Evolutionary conservation across 768 basidiomycete species (phyloP), one percentile per base, ranked within the genome.

Genomic region (Naganishia friedmannii): DNA sequence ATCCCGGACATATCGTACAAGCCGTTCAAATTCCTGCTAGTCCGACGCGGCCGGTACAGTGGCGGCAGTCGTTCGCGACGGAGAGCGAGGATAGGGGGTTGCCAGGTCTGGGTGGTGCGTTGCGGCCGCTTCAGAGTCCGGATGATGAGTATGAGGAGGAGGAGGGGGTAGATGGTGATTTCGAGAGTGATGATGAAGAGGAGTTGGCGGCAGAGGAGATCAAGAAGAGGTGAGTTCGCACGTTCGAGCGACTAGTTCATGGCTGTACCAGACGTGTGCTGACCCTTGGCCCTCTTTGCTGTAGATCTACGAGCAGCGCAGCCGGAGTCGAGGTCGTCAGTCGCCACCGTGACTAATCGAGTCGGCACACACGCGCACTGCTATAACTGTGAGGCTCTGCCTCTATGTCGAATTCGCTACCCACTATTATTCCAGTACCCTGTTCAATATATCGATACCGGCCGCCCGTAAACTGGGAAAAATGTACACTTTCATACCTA

Each of bases 251-350:
- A 51, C 6, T n/a, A 12, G 23, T 26, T 26, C 21, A 7, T 13
- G n/a, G 48, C 19, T 7, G 48, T 13, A 5, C 48, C 48, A 23
- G 23, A 1, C 48, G 1, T 51, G 19, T 51, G 48, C n/a, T 51
- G 48, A 51, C 4, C 23, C 23, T 1, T 26, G 23, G 23, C 23
- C 48, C n/a, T 26, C 68, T 72, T 53, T 60, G 2, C 8, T 56
- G 8, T 54, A 78, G 79, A 53, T 76, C 77, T 0, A 80, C 79
- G 9, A 74, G 74, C 8, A 74, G 74, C 19, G 79, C 79, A 8
- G 79, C 78, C 34, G 79, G 79, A n/a, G 75, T 80, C 23, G 79
- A 80, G 68, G 75, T 76, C 13, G 72, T 80, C 66, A 74, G 74
- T 66, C 73, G 77, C 53, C 78, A 78, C 68, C 73, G 78, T 39